These are phyloP conservation scores for Yamadazyma aaseri DNA, from an alignment of 1,139 yeast species.

Conservation along the genomic window DNA sequence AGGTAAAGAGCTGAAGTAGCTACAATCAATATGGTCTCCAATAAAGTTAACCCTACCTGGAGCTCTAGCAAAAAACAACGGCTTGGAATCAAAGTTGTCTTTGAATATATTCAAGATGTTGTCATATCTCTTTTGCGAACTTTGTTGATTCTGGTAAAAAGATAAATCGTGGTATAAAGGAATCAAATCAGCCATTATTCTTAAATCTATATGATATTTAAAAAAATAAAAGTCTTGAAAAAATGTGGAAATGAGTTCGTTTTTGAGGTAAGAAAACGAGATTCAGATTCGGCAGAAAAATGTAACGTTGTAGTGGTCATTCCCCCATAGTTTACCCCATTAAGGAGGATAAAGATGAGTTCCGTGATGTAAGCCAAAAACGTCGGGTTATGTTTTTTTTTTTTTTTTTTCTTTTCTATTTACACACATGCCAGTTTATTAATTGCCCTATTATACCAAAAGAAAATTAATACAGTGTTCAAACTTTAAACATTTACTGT, in stretches of 20 bases:
- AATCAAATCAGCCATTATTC: conserved; percentile 15
- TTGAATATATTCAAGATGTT: conserved; percentile 21
- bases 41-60: conserved; percentile 77
- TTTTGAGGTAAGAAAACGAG: conserved; percentile 2
- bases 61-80: conserved; percentile 54
- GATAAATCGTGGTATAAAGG: conserved; percentile 36
- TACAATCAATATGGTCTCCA: conserved; percentile 76
- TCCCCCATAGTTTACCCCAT: conserved; percentile 4
- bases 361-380: conserved; percentile 1
- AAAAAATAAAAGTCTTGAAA: conserved; percentile 2
- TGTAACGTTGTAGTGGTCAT: conserved; percentile 9
- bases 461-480: too few species aligned
- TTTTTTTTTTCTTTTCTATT: too few species aligned
- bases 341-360: conserved; percentile 1
- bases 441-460: too few species aligned
- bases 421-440: too few species aligned
- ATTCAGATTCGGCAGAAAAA: conserved; percentile 9
- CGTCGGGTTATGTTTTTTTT: too few species aligned
- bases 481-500: too few species aligned
- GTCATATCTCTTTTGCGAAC: conserved; percentile 27
- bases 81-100: conserved; percentile 22
- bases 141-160: conserved; percentile 32
- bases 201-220: too few species aligned
- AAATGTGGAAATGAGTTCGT: not conserved
- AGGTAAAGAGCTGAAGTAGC: conserved; percentile 68